Evolutionary conservation across 805 yeast genomes (phyloP).

Genomic region (Myxozyma monticola): DNA sequence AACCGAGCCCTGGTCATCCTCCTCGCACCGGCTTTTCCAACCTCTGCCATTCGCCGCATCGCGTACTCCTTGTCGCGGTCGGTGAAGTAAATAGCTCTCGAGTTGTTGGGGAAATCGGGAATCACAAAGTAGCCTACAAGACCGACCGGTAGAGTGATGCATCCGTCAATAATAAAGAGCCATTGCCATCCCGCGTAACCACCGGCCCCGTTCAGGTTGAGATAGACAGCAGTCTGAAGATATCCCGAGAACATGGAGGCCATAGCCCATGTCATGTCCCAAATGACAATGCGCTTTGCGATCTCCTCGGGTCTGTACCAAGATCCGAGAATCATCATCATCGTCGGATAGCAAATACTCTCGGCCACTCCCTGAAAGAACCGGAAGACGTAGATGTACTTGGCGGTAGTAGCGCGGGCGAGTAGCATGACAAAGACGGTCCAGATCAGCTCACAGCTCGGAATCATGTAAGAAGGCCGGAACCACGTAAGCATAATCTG

Average conservation of each 20-base stretch:
- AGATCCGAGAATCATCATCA: conserved; percentile 60
- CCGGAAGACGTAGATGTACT: conserved; percentile 54
- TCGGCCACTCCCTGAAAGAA: conserved; percentile 71
- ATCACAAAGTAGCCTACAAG: conserved; percentile 36
- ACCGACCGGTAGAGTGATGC: conserved; percentile 50
- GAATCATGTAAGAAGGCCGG: conserved; percentile 56
- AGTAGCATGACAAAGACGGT: conserved; percentile 61
- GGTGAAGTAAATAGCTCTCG: conserved; percentile 19
- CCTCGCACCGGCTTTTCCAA: conserved; percentile 23
- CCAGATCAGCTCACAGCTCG: conserved; percentile 65
- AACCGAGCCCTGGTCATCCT: conserved; percentile 10
- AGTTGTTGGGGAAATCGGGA: conserved; percentile 25
- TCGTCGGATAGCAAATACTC: conserved; percentile 49
- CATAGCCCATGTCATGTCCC: conserved; percentile 61
- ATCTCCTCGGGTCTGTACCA: conserved; percentile 60
- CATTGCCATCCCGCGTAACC: conserved; percentile 72
- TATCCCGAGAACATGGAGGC: conserved; percentile 65
- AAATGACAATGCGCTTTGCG: conserved; percentile 59
- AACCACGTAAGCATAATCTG: conserved; percentile 55
- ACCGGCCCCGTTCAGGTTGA: conserved; percentile 48
- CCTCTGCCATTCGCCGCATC: conserved; percentile 18
- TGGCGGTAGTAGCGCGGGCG: conserved; percentile 46
- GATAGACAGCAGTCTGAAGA: conserved; percentile 58
- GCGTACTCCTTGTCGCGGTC: conserved; percentile 12
- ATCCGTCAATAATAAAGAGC: conserved; percentile 67